Percentiles rank a stretch among this genome's conserved stretches.
phyloP scores from a whole-genome alignment of 306 rosid species.

The Trifolium repens region DNA sequence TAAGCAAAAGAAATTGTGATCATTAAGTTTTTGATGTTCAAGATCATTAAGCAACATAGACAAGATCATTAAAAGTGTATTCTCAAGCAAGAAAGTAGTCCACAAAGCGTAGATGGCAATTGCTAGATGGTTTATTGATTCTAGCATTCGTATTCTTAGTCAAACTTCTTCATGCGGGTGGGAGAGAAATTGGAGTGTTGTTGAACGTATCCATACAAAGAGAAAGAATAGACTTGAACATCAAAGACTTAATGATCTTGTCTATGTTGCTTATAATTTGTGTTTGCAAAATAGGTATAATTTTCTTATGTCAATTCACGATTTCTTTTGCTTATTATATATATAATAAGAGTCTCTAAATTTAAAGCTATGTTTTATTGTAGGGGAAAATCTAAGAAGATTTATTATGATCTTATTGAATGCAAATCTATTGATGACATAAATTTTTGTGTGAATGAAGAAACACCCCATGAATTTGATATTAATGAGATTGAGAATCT shows the following conservation, averaged over 20 bases:
- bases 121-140: constrained; percentile 15
- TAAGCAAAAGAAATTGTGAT: too few relatives aligned
- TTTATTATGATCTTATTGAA: background rate
- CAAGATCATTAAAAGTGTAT: too few relatives aligned
- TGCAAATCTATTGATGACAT: background rate
- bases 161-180: background rate
- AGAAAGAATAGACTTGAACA: background rate
- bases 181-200: background rate
- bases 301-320: background rate
- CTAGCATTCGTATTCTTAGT: background rate
- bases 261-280: background rate
- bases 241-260: constrained; percentile 13
- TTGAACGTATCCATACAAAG: background rate
- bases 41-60: too few relatives aligned
- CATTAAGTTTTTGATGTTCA: too few relatives aligned
- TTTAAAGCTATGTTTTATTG: background rate
- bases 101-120: constrained; percentile 4
- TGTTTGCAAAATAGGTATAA: background rate
- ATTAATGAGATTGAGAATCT: background rate
- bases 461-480: background rate
- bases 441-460: background rate
- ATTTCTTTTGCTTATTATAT: background rate
- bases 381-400: background rate
- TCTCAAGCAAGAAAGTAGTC: background rate
- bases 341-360: background rate